Percentiles rank a stretch among this genome's conserved stretches.
These are phyloP conservation scores for Arabidopsis arenosa DNA, from an alignment of 345 rosid species.

Conservation along the genomic window DNA sequence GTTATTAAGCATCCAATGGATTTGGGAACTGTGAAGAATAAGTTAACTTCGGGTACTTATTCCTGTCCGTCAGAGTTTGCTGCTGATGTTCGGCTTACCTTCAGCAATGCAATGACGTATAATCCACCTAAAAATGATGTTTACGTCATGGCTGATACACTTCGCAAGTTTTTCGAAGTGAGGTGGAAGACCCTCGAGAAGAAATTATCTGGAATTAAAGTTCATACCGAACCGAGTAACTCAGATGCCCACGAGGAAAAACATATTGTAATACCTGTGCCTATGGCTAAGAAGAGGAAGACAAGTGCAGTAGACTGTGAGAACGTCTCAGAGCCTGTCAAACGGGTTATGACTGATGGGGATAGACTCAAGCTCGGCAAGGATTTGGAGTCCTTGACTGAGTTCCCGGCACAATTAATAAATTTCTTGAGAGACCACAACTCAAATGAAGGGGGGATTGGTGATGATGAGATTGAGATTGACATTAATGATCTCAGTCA, in stretches of 20 bases:
- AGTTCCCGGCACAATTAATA: conserved; percentile 68
- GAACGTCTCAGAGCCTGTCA: conserved; percentile 48
- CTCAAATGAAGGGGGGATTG: conserved; percentile 51
- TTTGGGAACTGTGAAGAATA: conserved; percentile 80
- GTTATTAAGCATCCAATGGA: conserved; percentile 90
- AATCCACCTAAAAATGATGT: conserved; percentile 82
- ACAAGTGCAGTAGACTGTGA: conserved; percentile 41
- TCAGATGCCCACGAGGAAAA: not conserved
- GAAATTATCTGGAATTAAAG: conserved; percentile 54
- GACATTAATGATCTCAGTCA: conserved; percentile 74
- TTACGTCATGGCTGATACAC: conserved; percentile 70
- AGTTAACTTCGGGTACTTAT: conserved; percentile 62
- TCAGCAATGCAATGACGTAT: conserved; percentile 82
- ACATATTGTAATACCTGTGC: conserved; percentile 21
- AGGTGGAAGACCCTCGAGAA: conserved; percentile 86
- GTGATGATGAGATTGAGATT: conserved; percentile 85
- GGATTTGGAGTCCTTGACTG: conserved; percentile 65
- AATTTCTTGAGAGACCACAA: conserved; percentile 74
- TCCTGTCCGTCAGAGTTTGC: conserved; percentile 64
- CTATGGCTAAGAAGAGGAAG: conserved; percentile 56
- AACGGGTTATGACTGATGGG: conserved; percentile 52
- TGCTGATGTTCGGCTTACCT: conserved; percentile 81
- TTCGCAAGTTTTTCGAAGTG: conserved; percentile 67
- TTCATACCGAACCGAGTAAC: conserved; percentile 8
- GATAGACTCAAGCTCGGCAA: conserved; percentile 61